Conservation (phyloP, 257 asterid species). For the Penstemon newberryi region DNA sequence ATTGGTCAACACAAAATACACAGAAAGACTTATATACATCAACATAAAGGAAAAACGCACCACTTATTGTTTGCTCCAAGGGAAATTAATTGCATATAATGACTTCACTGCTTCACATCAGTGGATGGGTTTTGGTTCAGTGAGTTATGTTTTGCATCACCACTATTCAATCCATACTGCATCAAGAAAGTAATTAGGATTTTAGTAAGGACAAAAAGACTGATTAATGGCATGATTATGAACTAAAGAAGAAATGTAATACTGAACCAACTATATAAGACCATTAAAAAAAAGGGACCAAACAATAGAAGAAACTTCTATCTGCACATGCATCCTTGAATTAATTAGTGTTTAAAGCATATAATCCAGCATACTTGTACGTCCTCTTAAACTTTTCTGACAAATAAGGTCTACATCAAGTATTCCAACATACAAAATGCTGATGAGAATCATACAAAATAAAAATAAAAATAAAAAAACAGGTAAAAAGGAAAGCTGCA, state of each 20-base stretch:
- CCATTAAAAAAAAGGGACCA: not conserved
- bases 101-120: constrained; percentile 29
- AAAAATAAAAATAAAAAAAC: not conserved
- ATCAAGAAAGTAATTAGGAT: constrained; percentile 9
- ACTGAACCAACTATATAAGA: not conserved
- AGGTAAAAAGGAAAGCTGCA: constrained; percentile 14
- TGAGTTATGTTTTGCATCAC: constrained; percentile 34
- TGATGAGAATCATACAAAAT: constrained; percentile 14
- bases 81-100: constrained; percentile 8
- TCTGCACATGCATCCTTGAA: not conserved
- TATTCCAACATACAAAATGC: not conserved
- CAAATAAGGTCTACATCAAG: not conserved
- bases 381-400: not conserved
- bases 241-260: not conserved
- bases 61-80: constrained; percentile 26
- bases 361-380: not conserved
- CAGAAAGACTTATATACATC: not conserved
- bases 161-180: constrained; percentile 53
- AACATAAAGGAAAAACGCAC: constrained; percentile 4
- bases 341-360: not conserved
- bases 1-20: too few relatives aligned
- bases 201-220: not conserved
- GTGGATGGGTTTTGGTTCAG: constrained; percentile 31
- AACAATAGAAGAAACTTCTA: not conserved
- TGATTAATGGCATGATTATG: not conserved